Evolutionary conservation across 78 protist genomes (phyloP).

Genomic region (Speleostelium caveatum): DNA sequence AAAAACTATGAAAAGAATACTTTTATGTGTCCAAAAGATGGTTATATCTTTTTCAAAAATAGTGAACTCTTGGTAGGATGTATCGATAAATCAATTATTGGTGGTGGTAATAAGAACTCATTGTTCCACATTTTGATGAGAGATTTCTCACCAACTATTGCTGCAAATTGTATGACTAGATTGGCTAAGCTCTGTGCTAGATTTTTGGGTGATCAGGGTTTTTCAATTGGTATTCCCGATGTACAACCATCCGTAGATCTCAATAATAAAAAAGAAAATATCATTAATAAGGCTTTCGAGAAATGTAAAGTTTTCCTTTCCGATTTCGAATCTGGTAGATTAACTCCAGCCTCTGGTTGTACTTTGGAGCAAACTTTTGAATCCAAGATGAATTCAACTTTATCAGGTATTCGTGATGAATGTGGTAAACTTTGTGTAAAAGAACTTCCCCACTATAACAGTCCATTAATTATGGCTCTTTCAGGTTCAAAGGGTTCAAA

Average conservation of each 20-base stretch:
- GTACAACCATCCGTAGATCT: constrained; percentile 92
- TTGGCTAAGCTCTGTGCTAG: constrained; percentile 90
- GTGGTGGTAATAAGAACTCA: constrained; percentile 89
- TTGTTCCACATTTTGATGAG: constrained; percentile 93
- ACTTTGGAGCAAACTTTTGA: constrained; percentile 93
- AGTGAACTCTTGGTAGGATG: constrained; percentile 93
- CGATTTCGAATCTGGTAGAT: constrained; percentile 79
- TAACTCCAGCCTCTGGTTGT: constrained; percentile 92
- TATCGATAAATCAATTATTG: constrained; percentile 92
- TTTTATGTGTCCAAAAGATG: constrained; percentile 95
- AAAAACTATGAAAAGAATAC: constrained; percentile 68
- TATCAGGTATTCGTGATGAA: constrained; percentile 95
- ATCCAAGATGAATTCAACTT: constrained; percentile 86
- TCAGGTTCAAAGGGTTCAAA: constrained; percentile 99
- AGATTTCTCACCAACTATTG: constrained; percentile 72
- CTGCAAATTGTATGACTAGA: constrained; percentile 95
- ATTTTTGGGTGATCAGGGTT: constrained; percentile 90
- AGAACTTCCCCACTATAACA: constrained; percentile 89
- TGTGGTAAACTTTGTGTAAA: constrained; percentile 94
- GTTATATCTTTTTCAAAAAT: constrained; percentile 87
- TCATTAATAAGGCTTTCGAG: constrained; percentile 84
- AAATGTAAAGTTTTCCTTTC: constrained; percentile 83
- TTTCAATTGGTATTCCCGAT: constrained; percentile 98
- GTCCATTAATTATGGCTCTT: constrained; percentile 99
- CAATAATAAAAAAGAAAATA: constrained; percentile 72